phyloP scores from a whole-genome alignment of 768 basidiomycete species.

The Boletellus emodensis region DNA sequence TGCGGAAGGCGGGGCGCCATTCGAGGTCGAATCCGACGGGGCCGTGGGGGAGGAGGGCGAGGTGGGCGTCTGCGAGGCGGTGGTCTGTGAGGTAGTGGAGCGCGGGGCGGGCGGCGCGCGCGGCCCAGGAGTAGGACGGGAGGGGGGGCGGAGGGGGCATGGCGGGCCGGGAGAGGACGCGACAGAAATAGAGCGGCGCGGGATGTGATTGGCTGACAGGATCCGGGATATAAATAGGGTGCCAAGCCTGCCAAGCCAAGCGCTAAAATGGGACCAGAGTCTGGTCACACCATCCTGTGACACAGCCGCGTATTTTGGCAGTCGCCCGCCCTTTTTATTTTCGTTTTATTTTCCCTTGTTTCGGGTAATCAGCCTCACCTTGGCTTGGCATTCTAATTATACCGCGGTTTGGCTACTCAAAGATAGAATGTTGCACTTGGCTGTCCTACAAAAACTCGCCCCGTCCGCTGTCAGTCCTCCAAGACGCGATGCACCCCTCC shows the following conservation, averaged over 20 bases:
- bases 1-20: slow-evolving; percentile 63
- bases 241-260: slow-evolving; percentile 19
- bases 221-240: slow-evolving; percentile 29
- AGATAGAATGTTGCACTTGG: slow-evolving; percentile 46
- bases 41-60: slow-evolving; percentile 21
- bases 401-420: slow-evolving; percentile 31
- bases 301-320: too few relatives aligned
- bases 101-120: slow-evolving; percentile 6
- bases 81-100: slow-evolving; percentile 36
- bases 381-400: slow-evolving; percentile 45
- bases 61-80: slow-evolving; percentile 17
- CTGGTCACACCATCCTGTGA: too few relatives aligned
- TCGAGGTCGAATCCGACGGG: slow-evolving; percentile 71
- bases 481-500: slow-evolving; percentile 25
- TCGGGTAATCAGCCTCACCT: slow-evolving; percentile 36
- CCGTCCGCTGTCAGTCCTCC: slow-evolving; percentile 15
- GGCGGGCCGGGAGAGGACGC: not conserved
- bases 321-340: slow-evolving; percentile 5
- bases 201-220: slow-evolving; percentile 23
- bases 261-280: too few relatives aligned
- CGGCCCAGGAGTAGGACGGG: slow-evolving; percentile 23
- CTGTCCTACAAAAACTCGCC: slow-evolving; percentile 39
- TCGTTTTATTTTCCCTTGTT: not conserved
- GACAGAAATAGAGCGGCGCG: slow-evolving; percentile 12
- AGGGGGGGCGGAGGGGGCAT: not conserved